A percentile compares a stretch with the other conserved stretches of the same genome.
phyloP scores from a whole-genome alignment of 1,284 basidiomycete genomes.

The Marasmius fiardii region DNA sequence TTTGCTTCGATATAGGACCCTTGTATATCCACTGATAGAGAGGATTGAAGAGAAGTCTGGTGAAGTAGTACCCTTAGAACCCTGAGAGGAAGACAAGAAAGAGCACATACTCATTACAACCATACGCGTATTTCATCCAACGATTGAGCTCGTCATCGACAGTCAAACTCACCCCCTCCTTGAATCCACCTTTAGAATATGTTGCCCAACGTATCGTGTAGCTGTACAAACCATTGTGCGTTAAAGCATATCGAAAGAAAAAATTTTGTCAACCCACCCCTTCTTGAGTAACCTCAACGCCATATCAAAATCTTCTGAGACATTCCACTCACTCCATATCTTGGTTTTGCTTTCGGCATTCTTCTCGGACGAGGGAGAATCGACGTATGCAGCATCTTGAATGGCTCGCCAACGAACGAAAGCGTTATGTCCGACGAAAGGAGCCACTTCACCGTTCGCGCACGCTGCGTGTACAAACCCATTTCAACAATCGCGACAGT shows the following conservation, averaged over 20 bases:
- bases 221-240: not conserved
- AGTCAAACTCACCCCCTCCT: conserved; percentile 85
- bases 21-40: conserved; percentile 65
- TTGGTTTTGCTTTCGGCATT: conserved; percentile 4
- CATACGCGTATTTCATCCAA: conserved; percentile 65
- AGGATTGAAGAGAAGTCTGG: conserved; percentile 60
- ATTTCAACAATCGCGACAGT: not conserved
- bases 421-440: conserved; percentile 87
- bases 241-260: not conserved
- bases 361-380: conserved; percentile 39
- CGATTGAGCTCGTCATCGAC: conserved; percentile 79
- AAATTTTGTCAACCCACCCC: conserved; percentile 37
- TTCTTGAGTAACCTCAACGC: conserved; percentile 43
- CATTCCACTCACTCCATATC: conserved; percentile 81
- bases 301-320: conserved; percentile 82
- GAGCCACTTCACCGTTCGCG: conserved; percentile 78
- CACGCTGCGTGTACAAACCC: conserved; percentile 38
- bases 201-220: conserved; percentile 57
- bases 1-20: conserved; percentile 72
- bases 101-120: conserved; percentile 13
- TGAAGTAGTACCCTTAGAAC: not conserved
- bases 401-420: conserved; percentile 82
- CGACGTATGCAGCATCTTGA: conserved; percentile 75
- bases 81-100: conserved; percentile 1
- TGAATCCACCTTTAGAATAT: conserved; percentile 78